Evolutionary conservation across 2,329 filamentous ascomycete species (phyloP).

Genomic region (Elsinoe arachidis): DNA sequence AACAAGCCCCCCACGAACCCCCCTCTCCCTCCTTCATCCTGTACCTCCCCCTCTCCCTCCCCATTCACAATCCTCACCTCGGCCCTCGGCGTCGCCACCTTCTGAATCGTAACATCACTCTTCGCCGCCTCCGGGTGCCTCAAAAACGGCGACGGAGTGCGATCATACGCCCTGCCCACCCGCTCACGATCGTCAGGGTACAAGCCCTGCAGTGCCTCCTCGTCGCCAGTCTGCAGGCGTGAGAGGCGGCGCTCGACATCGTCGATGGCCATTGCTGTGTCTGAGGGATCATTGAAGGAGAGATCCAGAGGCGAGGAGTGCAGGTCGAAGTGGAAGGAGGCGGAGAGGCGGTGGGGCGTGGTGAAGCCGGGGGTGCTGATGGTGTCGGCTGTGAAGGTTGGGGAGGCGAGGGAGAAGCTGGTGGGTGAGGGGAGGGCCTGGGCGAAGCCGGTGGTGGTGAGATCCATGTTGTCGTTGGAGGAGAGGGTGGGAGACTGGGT

Average conservation of each 20-base stretch:
- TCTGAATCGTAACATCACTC: not conserved
- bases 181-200: not conserved
- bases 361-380: slow-evolving; percentile 22
- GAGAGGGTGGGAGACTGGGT: slow-evolving; percentile 13
- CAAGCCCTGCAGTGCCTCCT: not conserved
- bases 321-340: not conserved
- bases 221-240: slow-evolving; percentile 8
- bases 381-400: slow-evolving; percentile 27
- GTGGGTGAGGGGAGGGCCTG: slow-evolving; percentile 3
- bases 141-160: slow-evolving; percentile 1
- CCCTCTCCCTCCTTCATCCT: slow-evolving; percentile 16
- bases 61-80: slow-evolving; percentile 2
- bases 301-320: not conserved
- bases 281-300: not conserved
- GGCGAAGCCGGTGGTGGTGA: not conserved
- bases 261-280: not conserved
- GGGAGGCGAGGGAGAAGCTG: slow-evolving; percentile 22
- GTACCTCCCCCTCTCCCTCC: slow-evolving; percentile 11
- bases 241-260: slow-evolving; percentile 12
- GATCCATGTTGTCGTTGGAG: slow-evolving; percentile 13
- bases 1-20: slow-evolving; percentile 23
- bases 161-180: slow-evolving; percentile 11
- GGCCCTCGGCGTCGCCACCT: slow-evolving; percentile 1
- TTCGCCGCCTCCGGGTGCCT: slow-evolving; percentile 9
- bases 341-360: slow-evolving; percentile 21